Evolutionary conservation across 768 basidiomycete species (phyloP).

Genomic region (Porpolomopsis calyptriformis): DNA sequence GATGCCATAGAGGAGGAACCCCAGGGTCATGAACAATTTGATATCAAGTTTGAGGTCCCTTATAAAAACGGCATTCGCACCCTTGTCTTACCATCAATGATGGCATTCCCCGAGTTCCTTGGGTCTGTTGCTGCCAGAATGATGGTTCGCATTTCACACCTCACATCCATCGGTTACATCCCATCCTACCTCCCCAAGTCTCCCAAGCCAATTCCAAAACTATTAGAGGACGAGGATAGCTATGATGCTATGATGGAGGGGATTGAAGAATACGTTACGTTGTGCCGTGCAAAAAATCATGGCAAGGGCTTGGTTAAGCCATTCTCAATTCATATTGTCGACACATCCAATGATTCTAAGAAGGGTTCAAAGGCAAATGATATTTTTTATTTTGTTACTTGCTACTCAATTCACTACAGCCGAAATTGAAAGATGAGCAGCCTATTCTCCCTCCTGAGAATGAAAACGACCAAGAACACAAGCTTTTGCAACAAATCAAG

Average conservation of each 20-base stretch:
- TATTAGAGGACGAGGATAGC: slow-evolving; percentile 11
- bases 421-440: background rate
- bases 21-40: too few relatives aligned
- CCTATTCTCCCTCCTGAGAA: background rate
- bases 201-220: slow-evolving; percentile 14
- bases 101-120: slow-evolving; percentile 1
- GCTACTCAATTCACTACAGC: background rate
- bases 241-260: slow-evolving; percentile 10
- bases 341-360: slow-evolving; percentile 1
- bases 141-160: background rate
- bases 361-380: background rate
- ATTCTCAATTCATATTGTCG: slow-evolving; percentile 4
- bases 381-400: background rate
- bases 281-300: background rate
- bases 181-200: slow-evolving; percentile 12
- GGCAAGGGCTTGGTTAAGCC: slow-evolving; percentile 7
- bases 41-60: slow-evolving; percentile 3
- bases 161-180: slow-evolving; percentile 14
- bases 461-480: slow-evolving; percentile 3
- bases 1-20: too few relatives aligned
- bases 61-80: slow-evolving; percentile 1
- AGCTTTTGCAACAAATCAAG: slow-evolving; percentile 1
- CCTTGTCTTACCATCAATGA: background rate
- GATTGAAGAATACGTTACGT: slow-evolving; percentile 8
- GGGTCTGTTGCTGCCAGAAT: slow-evolving; percentile 1